Evolutionary conservation across 352 stramenopile genomes (phyloP).

Genomic region (Thraustochytrium striatum): DNA sequence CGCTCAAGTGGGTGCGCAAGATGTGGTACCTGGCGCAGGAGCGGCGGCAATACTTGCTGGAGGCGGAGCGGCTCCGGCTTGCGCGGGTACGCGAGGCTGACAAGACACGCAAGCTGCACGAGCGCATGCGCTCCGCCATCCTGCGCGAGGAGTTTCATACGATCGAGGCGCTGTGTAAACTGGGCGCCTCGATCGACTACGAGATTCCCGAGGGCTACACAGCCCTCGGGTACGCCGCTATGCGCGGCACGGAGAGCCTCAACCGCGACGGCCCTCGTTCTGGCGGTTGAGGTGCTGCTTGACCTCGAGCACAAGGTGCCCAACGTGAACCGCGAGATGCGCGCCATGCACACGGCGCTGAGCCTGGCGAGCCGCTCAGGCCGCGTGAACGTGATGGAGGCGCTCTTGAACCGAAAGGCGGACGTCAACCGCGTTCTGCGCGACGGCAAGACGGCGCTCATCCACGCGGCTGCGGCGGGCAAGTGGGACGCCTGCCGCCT

Average conservation of each 20-base stretch:
- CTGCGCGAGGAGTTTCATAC: slow-evolving; percentile 50
- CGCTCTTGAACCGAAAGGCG: slow-evolving; percentile 53
- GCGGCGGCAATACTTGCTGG: not conserved
- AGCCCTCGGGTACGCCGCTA: slow-evolving; percentile 39
- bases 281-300: slow-evolving; percentile 30
- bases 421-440: slow-evolving; percentile 38
- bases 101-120: slow-evolving; percentile 4
- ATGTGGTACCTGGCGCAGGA: not conserved
- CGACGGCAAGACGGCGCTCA: slow-evolving; percentile 51
- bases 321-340: slow-evolving; percentile 33
- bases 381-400: slow-evolving; percentile 52
- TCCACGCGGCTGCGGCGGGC: slow-evolving; percentile 52
- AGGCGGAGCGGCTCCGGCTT: not conserved
- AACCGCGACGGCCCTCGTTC: slow-evolving; percentile 22
- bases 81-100: not conserved
- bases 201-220: slow-evolving; percentile 56
- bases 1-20: not conserved
- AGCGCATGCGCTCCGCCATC: slow-evolving; percentile 52
- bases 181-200: slow-evolving; percentile 54
- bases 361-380: slow-evolving; percentile 51
- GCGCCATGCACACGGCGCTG: slow-evolving; percentile 40
- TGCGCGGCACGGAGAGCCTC: slow-evolving; percentile 6
- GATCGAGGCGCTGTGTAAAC: slow-evolving; percentile 52
- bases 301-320: not conserved
- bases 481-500: slow-evolving; percentile 50